A percentile compares a stretch with the other conserved stretches of the same genome.
These are phyloP conservation scores for Lactifluus rugatus DNA, from an alignment of 768 basidiomycete species.

Conservation along the genomic window DNA sequence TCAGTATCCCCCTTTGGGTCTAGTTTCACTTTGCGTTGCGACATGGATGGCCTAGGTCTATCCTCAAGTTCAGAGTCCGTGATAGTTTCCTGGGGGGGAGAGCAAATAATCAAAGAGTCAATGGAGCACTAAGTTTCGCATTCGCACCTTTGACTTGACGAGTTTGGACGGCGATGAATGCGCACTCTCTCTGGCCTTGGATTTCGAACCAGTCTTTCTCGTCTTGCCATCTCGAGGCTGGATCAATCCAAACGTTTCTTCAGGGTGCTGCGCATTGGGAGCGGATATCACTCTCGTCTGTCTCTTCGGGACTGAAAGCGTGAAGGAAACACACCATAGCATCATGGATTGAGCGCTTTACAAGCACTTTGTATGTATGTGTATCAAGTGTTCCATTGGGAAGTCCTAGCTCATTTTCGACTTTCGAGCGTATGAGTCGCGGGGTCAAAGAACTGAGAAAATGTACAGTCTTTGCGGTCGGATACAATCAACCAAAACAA, in stretches of 20 bases:
- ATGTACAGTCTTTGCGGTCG: background rate
- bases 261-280: background rate
- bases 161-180: conserved; percentile 2
- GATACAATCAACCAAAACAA: background rate
- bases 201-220: background rate
- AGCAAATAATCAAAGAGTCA: background rate
- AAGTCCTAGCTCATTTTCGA: conserved; percentile 1
- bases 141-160: conserved; percentile 12
- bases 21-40: background rate
- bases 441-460: conserved; percentile 9
- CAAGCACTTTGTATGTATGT: background rate
- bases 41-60: background rate
- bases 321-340: conserved; percentile 3
- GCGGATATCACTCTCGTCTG: background rate
- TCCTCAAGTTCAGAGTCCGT: conserved; percentile 11
- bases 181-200: background rate
- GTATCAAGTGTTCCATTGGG: background rate
- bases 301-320: background rate
- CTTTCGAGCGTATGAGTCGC: conserved; percentile 9
- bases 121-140: background rate
- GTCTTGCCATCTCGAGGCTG: background rate
- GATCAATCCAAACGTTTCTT: background rate
- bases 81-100: conserved; percentile 9
- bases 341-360: conserved; percentile 8
- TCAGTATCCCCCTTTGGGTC: background rate